phyloP scores from a whole-genome alignment of 208 protist species.

The Trypanosoma congolense region DNA sequence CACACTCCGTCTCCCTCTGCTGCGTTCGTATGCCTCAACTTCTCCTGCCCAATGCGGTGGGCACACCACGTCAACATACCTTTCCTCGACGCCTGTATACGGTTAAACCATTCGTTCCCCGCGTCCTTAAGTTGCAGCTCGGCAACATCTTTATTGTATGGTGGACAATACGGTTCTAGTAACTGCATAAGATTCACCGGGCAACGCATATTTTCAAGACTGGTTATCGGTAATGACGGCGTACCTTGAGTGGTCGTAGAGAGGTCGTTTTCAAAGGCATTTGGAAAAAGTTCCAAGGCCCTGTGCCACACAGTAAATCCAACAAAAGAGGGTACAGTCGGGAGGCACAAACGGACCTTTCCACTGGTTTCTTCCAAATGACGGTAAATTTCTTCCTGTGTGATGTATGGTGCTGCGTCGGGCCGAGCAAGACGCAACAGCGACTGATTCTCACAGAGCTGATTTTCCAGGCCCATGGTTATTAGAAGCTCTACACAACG shows the following conservation, averaged over 20 bases:
- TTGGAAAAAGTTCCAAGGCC: conserved; percentile 46
- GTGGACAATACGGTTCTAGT: conserved; percentile 81
- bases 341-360: conserved; percentile 58
- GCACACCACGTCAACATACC: conserved; percentile 19
- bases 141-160: conserved; percentile 46
- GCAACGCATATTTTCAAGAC: conserved; percentile 39
- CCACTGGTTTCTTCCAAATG: conserved; percentile 38
- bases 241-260: background rate
- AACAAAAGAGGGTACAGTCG: conserved; percentile 57
- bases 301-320: conserved; percentile 59
- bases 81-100: conserved; percentile 19
- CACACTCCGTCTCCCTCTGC: background rate
- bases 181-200: conserved; percentile 77
- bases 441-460: conserved; percentile 19
- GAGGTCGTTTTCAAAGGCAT: conserved; percentile 11
- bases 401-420: conserved; percentile 31
- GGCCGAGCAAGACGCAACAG: conserved; percentile 6
- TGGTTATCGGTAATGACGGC: conserved; percentile 1
- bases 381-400: conserved; percentile 33
- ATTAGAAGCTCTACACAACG: conserved; percentile 58
- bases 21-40: background rate
- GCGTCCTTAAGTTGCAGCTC: conserved; percentile 27
- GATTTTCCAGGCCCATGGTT: conserved; percentile 48
- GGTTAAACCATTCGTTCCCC: conserved; percentile 30
- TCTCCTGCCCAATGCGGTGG: conserved; percentile 3